Conservation (phyloP, 768 basidiomycete species). For the Hericium erinaceus region DNA sequence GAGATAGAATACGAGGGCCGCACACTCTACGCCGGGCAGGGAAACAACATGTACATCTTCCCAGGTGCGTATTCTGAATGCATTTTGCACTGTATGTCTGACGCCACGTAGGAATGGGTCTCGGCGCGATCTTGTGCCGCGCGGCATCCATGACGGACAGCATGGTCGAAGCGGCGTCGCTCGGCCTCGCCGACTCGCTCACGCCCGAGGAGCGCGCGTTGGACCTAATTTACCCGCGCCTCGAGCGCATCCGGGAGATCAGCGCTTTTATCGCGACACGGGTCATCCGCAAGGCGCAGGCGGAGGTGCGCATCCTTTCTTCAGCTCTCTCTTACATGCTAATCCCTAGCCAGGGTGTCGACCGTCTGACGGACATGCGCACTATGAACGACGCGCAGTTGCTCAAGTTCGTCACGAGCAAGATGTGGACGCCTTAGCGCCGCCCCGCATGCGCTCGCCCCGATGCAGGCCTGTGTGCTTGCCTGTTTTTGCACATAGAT, state of each 20-base stretch:
- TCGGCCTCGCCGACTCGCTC: conserved; percentile 69
- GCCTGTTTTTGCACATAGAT: no score
- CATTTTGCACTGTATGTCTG: no score
- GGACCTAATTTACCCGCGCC: conserved; percentile 74
- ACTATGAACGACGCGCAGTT: conserved; percentile 47
- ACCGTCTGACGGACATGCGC: conserved; percentile 34
- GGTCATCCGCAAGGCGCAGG: conserved; percentile 77
- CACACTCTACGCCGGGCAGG: conserved; percentile 71
- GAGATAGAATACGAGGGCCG: conserved; percentile 45
- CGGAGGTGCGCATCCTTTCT: conserved; percentile 38
- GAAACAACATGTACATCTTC: conserved; percentile 92
- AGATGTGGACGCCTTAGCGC: conserved; percentile 63
- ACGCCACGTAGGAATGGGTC: conserved; percentile 48
- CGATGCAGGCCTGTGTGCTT: no score
- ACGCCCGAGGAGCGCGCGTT: conserved; percentile 55
- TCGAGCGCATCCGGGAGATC: conserved; percentile 82
- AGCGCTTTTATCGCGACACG: conserved; percentile 61
- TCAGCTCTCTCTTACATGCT: conserved; percentile 1
- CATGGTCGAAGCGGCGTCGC: conserved; percentile 85
- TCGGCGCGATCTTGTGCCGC: conserved; percentile 65
- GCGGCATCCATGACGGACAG: conserved; percentile 65
- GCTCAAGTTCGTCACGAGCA: conserved; percentile 40
- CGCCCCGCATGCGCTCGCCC: not conserved
- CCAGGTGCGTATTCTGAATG: no score
- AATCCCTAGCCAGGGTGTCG: conserved; percentile 15